These are phyloP conservation scores for Trypanosoma cruzi DNA, from an alignment of 208 protist genomes.

Conservation along the genomic window DNA sequence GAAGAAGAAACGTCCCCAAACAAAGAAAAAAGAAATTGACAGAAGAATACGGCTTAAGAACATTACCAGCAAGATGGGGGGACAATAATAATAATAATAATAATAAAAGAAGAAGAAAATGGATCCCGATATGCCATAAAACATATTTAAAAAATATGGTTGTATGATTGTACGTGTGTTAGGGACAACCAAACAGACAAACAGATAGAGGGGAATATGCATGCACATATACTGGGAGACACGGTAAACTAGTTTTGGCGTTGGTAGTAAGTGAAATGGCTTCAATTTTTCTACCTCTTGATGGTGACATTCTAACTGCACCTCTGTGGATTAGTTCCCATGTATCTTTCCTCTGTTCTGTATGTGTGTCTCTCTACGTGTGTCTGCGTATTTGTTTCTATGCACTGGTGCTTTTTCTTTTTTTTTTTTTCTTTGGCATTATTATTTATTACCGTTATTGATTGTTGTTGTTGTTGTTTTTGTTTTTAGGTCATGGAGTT, in stretches of 20 bases:
- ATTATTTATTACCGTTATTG: too few species aligned
- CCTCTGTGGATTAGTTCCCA: background rate
- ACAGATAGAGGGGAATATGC: background rate
- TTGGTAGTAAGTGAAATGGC: background rate
- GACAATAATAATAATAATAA: background rate
- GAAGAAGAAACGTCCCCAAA: background rate
- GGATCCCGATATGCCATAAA: too few species aligned
- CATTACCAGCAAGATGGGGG: too few species aligned
- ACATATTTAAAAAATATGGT: background rate
- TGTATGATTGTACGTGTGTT: background rate
- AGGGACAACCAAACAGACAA: background rate
- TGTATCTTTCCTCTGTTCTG: background rate
- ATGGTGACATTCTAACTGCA: background rate
- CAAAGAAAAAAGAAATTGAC: background rate
- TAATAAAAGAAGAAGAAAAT: background rate
- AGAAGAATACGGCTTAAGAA: background rate
- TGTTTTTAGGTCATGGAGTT: constrained; percentile 48
- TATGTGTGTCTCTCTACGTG: background rate
- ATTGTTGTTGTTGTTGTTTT: constrained; percentile 14
- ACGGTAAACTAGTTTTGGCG: background rate
- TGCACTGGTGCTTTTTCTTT: background rate
- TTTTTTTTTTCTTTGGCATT: constrained; percentile 18
- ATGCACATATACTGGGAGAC: background rate
- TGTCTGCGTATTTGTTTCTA: background rate
- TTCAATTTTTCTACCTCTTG: background rate